These are phyloP conservation scores for Earliella scabrosa DNA, from an alignment of 1,284 basidiomycete species.

Conservation along the genomic window DNA sequence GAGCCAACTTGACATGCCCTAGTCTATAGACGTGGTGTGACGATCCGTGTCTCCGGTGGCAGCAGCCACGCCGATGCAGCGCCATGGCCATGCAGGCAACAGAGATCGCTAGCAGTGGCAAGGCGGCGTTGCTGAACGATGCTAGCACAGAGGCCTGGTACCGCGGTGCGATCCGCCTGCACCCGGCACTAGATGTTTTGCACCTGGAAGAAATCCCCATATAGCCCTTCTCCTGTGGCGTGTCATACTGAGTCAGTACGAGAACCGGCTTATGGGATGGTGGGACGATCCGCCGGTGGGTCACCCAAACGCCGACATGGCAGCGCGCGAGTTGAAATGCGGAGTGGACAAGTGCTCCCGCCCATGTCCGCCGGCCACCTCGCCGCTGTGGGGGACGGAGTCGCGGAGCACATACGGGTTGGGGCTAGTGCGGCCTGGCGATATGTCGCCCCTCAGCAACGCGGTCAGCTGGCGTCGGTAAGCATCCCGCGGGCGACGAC, in stretches of 20 bases:
- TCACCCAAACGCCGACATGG: not conserved
- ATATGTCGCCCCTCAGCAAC: not conserved
- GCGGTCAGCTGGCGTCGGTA: not conserved
- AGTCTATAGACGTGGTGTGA: too few relatives aligned
- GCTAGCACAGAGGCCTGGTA: too few relatives aligned
- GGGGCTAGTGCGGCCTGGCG: not conserved
- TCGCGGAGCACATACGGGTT: not conserved
- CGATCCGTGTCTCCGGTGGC: not conserved
- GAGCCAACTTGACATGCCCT: too few relatives aligned
- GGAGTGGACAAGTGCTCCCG: not conserved
- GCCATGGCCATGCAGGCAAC: not conserved
- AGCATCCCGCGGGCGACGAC: not conserved
- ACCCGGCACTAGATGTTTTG: too few relatives aligned
- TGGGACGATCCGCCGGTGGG: not conserved
- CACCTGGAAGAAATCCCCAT: too few relatives aligned
- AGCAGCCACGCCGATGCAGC: not conserved
- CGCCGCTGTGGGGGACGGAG: not conserved
- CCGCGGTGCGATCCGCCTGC: too few relatives aligned
- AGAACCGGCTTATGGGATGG: not conserved
- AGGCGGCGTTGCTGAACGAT: too few relatives aligned
- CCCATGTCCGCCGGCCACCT: not conserved
- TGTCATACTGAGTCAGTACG: too few relatives aligned
- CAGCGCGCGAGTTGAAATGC: not conserved
- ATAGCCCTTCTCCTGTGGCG: too few relatives aligned
- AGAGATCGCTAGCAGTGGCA: too few relatives aligned